Percentiles rank a stretch among this genome's conserved stretches.
Evolutionary conservation across 805 yeast species (phyloP).

Genomic region (Cyberlindnera mrakii): DNA sequence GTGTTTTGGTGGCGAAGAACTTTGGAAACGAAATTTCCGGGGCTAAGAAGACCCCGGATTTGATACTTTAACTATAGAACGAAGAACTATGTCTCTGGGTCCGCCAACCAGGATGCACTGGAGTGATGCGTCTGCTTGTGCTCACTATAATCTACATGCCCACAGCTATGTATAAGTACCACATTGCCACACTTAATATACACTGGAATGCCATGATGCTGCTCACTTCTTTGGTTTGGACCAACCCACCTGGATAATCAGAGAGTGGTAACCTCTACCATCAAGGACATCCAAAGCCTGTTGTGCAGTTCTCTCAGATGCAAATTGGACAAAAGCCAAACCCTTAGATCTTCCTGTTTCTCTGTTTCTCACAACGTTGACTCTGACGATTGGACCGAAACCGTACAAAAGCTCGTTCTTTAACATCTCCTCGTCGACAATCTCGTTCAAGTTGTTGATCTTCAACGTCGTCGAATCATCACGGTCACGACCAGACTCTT

Average conservation of each 20-base stretch:
- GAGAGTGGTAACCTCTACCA: constrained; percentile 88
- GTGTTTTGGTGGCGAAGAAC: not conserved
- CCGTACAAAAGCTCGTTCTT: constrained; percentile 63
- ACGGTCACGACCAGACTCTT: constrained; percentile 48
- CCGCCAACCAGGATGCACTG: no score
- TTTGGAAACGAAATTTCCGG: no score
- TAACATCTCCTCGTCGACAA: constrained; percentile 76
- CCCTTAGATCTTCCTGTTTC: constrained; percentile 95
- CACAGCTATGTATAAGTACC: no score
- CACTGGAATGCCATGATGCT: no score
- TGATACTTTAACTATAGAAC: no score
- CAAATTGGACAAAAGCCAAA: constrained; percentile 86
- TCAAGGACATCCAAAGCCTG: constrained; percentile 68
- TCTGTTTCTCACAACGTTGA: constrained; percentile 80
- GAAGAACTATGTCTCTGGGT: no score
- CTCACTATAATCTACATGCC: no score
- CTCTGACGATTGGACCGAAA: constrained; percentile 66
- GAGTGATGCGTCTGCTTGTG: no score
- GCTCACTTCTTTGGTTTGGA: constrained; percentile 31
- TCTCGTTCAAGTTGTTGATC: constrained; percentile 83
- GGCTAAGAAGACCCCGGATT: no score
- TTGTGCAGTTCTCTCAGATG: constrained; percentile 63
- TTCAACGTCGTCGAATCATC: constrained; percentile 86
- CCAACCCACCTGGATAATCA: constrained; percentile 68
- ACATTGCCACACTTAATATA: no score